Base-by-base conservation (phyloP, 345 rosid genomes). In the Viola odorata region DNA sequence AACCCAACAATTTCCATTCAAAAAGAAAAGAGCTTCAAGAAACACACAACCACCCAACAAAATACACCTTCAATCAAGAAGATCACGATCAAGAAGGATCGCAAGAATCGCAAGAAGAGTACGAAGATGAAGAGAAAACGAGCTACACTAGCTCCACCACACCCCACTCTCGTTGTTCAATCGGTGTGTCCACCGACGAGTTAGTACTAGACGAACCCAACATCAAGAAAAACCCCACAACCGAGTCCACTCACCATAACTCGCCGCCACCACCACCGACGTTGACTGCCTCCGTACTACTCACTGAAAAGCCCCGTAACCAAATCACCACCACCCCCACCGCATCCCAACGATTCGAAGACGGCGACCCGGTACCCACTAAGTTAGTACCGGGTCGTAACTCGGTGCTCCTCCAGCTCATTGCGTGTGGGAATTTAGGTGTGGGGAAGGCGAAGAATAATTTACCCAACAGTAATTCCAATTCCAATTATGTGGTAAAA, bases 111-210 rank as follows among this genome's bases (percentile, higher is more conserved):
- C 83, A 74, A 61, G 96, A 82, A 68, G 84, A 79, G 48, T 80
- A 68, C 1, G 82, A 79, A 53, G 84, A 81, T n/a, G 96, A 91
- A 53, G 91, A 82, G 76, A 87, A 91, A 69, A 81, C 86, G 16
- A 85, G 85, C 74, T 83, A 78, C 67, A 84, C 96, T 10, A 81
- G 87, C 67, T 89, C 98, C 52, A 86, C 96, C 12, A 86, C 98
- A 0, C 89, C 98, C 0, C 89, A 77, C 17, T 91, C 98, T 69
- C 91, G 84, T 52, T 86, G 88, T 69, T 91, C 96, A 0, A 74
- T 85, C 52, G 96, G 98, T 0, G 83, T 88, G 9, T 85, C 91
- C 5, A 88, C 96, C 0, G 91, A 91, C 12, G 88, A 88, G 32
- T 23, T 23, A n/a, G n/a, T n/a, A 42, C 76, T 73, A 12, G 89